These are phyloP conservation scores for Heritiera fomes DNA, from an alignment of 345 rosid genomes.

Conservation along the genomic window DNA sequence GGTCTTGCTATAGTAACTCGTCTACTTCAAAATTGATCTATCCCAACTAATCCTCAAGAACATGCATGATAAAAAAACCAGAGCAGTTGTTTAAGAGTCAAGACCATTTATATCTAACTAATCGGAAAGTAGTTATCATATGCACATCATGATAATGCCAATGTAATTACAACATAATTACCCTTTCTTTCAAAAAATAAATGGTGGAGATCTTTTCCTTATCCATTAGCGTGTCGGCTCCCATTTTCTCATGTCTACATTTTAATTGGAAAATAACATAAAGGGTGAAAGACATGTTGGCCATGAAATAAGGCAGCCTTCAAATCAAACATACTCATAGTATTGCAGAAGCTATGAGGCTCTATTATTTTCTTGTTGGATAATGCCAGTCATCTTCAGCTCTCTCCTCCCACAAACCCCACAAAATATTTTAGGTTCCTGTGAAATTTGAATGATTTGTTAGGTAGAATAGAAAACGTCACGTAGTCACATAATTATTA, in stretches of 20 bases:
- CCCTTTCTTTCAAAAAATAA: background rate
- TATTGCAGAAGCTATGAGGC: background rate
- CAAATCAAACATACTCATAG: background rate
- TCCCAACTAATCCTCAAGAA: too few species aligned
- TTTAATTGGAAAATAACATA: background rate
- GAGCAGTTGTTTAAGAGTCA: background rate
- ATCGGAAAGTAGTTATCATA: background rate
- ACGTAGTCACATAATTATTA: too few species aligned
- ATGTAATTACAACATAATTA: background rate
- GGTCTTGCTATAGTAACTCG: too few species aligned
- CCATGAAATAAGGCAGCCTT: too few species aligned
- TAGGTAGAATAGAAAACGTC: too few species aligned
- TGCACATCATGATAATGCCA: slow-evolving; percentile 2
- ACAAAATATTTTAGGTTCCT: too few species aligned
- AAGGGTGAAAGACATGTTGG: background rate
- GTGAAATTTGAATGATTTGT: too few species aligned
- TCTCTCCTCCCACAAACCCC: too few species aligned
- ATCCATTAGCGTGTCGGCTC: background rate
- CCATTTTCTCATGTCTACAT: background rate
- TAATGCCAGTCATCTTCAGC: too few species aligned
- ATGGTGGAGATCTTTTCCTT: background rate
- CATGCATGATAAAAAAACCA: too few species aligned
- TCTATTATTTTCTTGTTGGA: too few species aligned
- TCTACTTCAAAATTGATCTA: too few species aligned
- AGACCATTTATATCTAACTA: background rate